Base-by-base conservation (phyloP, 2,329 filamentous ascomycete species). In the Nemania sp. region DNA sequence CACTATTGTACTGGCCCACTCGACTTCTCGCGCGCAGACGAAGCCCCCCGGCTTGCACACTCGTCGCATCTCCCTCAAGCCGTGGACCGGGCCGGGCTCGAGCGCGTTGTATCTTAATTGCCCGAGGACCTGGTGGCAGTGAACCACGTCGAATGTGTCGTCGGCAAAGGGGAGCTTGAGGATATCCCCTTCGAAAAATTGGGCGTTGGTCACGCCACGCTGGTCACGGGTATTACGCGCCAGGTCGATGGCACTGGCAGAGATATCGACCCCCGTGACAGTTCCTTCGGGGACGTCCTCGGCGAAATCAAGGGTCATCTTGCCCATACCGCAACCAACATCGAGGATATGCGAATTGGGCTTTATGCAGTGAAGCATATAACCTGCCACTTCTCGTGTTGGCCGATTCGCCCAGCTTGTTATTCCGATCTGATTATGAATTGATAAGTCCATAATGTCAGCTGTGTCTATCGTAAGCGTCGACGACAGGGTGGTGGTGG, bases 41-140 rank as follows among this genome's bases (percentile, higher is more conserved):
- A 61, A 23, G 1, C 57, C 59, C 3, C 59, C 54, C 0, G 54
- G 57, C 39, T 58, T 60, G 43, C 54, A 57, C 26, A 61, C 54
- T 8, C 59, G 53, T 8, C 53, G 53, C 57, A 61, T 61, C 48
- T 61, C 59, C 30, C 37, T 48, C 48, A 61, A 23, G 2, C 49
- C 56, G 8, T 43, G 22, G 9, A 57, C 40, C 8, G 56, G 56
- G 4, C 59, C 58, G 0, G 52, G 52, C 12, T 45, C 45, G 30
- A 24, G 55, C 2, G 52, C 41, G 7, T 23, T 30, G 5, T 41
- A 30, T 2, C 34, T 48, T 9, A 60, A 33, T 17, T 61, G 59
- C 2, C 40, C 37, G 14, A 61, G 59, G 14, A 61, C 59, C 40
- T 59, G 59, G 20, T 61, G 59, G 6, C 42, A 40, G 22, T 59